Evolutionary conservation across 371 early-diverging fungal species (phyloP).

Genomic region (Mortierella sp.): DNA sequence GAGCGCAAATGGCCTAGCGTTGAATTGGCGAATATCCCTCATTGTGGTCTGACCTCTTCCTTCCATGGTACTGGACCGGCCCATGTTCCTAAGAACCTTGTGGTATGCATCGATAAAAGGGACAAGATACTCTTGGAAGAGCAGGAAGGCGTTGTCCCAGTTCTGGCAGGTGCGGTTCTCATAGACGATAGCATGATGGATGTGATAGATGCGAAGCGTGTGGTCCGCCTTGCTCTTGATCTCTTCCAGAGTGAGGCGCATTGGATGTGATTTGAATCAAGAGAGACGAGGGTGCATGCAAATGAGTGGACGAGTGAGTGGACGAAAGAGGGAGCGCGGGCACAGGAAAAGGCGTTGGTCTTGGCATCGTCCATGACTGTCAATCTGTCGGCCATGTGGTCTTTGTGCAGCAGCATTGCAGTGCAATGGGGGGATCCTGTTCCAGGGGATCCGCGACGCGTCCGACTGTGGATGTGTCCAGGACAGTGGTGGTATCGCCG

Average conservation of each 20-base stretch:
- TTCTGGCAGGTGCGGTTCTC: slow-evolving; percentile 21
- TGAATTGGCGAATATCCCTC: background rate
- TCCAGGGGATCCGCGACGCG: no score
- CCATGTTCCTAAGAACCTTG: slow-evolving; percentile 1
- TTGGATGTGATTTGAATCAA: no score
- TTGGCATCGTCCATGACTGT: no score
- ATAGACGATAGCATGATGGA: slow-evolving; percentile 24
- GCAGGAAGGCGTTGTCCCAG: slow-evolving; percentile 31
- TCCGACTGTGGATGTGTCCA: no score
- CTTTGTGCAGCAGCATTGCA: no score
- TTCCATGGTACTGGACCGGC: background rate
- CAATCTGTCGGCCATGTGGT: no score
- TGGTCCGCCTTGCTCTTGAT: slow-evolving; percentile 7
- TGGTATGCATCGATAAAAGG: slow-evolving; percentile 31
- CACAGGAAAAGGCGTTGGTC: no score
- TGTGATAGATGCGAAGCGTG: slow-evolving; percentile 7
- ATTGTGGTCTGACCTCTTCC: background rate
- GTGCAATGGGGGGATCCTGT: no score
- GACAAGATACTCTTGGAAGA: slow-evolving; percentile 30
- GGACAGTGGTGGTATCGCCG: no score
- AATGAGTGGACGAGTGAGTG: no score
- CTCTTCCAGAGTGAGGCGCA: background rate
- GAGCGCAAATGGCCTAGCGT: background rate
- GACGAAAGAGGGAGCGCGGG: no score
- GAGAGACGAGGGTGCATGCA: no score